Evolutionary conservation across 805 yeast genomes (phyloP).

Genomic region (Schwanniomyces polymorphus): DNA sequence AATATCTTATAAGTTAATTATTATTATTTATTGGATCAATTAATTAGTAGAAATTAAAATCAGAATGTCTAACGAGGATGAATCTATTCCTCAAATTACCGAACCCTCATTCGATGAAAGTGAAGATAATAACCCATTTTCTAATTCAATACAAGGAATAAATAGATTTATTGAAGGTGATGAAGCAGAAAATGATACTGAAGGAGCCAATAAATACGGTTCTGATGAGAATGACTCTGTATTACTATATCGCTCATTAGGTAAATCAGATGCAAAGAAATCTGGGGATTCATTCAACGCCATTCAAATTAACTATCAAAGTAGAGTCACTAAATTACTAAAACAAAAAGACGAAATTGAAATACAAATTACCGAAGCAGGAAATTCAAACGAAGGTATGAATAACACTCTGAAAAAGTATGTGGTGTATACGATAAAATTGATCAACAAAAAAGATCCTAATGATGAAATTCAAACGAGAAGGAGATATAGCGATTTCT

Average conservation of each 20-base stretch:
- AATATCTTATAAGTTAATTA: background rate
- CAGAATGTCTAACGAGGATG: background rate
- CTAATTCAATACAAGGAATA: constrained; percentile 20
- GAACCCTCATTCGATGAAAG: constrained; percentile 16
- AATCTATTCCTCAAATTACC: background rate
- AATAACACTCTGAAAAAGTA: constrained; percentile 61
- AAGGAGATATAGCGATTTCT: constrained; percentile 86
- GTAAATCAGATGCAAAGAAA: constrained; percentile 6
- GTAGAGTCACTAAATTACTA: constrained; percentile 36
- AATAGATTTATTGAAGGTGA: constrained; percentile 16
- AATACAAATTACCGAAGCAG: constrained; percentile 71
- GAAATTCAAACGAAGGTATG: constrained; percentile 77
- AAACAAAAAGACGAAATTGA: constrained; percentile 25
- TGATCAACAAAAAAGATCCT: constrained; percentile 40
- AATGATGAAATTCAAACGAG: constrained; percentile 62
- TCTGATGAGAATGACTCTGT: constrained; percentile 26
- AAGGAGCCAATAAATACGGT: background rate
- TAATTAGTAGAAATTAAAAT: background rate
- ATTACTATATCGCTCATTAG: constrained; percentile 22
- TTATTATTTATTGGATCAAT: background rate
- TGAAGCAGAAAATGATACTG: constrained; percentile 1
- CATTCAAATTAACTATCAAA: constrained; percentile 32
- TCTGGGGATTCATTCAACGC: constrained; percentile 19
- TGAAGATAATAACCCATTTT: constrained; percentile 42
- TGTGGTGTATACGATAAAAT: constrained; percentile 77